Percentiles rank a stretch among this genome's conserved stretches.
Conservation (phyloP, 176 grass and related monocot species). For the Aegilops speltoides region DNA sequence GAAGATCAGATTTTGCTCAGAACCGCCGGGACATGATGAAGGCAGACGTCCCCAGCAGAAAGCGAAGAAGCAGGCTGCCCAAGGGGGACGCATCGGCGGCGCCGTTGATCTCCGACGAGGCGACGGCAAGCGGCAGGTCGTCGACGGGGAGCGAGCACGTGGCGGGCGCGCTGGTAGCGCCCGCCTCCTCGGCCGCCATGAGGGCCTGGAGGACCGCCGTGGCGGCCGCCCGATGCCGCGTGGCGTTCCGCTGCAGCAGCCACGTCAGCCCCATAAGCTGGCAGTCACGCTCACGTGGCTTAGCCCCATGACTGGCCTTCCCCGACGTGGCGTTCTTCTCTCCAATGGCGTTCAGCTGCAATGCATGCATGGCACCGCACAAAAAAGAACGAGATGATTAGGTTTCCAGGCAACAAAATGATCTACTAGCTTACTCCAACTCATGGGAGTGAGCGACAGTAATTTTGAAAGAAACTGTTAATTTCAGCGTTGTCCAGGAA, state of each 20-base stretch:
- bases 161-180: neutral
- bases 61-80: neutral
- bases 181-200: conserved; percentile 59
- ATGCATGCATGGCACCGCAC: neutral
- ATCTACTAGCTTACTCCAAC: no score
- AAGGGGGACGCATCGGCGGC: neutral
- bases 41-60: neutral
- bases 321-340: conserved; percentile 16
- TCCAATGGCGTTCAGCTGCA: conserved; percentile 40
- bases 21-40: neutral
- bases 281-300: conserved; percentile 53
- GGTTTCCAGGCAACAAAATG: no score
- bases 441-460: no score
- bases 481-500: neutral
- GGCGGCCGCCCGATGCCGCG: conserved; percentile 40
- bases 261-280: conserved; percentile 80
- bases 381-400: neutral
- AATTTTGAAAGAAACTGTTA: no score
- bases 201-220: conserved; percentile 61
- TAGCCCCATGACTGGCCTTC: conserved; percentile 1
- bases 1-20: neutral
- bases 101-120: conserved; percentile 55
- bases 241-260: conserved; percentile 72
- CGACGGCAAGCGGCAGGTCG: conserved; percentile 61
- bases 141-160: conserved; percentile 48